Evolutionary conservation across 768 basidiomycete species (phyloP).

Genomic region (Kondoa subrosea): DNA sequence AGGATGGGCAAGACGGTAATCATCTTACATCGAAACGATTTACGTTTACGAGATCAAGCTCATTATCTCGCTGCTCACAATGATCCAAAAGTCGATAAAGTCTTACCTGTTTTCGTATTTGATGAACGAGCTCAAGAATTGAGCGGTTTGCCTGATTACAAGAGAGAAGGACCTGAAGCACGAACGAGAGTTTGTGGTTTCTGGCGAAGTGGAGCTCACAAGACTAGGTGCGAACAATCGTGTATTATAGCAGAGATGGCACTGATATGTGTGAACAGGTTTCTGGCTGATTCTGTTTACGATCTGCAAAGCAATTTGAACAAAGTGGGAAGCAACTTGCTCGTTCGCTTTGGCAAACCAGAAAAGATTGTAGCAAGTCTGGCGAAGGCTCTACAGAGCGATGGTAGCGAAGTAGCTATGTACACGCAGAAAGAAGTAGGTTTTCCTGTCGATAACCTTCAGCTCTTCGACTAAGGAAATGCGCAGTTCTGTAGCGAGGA

Average conservation of each 20-base stretch:
- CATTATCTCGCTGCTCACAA: slow-evolving; percentile 26
- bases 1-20: not conserved
- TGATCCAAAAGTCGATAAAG: slow-evolving; percentile 28
- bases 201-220: slow-evolving; percentile 25
- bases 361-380: slow-evolving; percentile 32
- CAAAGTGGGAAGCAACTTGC: slow-evolving; percentile 29
- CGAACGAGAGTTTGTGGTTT: slow-evolving; percentile 25
- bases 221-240: slow-evolving; percentile 13
- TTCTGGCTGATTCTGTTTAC: slow-evolving; percentile 30
- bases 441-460: slow-evolving; percentile 16
- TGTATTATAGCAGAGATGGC: too few relatives aligned
- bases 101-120: slow-evolving; percentile 36
- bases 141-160: slow-evolving; percentile 28
- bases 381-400: slow-evolving; percentile 27
- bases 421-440: slow-evolving; percentile 33
- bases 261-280: slow-evolving; percentile 9
- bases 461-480: not conserved
- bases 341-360: slow-evolving; percentile 34
- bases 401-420: slow-evolving; percentile 30
- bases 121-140: slow-evolving; percentile 35
- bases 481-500: slow-evolving; percentile 23
- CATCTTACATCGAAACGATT: slow-evolving; percentile 13
- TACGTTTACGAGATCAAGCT: slow-evolving; percentile 24
- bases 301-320: slow-evolving; percentile 29
- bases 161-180: slow-evolving; percentile 25